Conservation (phyloP, 2,329 filamentous ascomycete genomes). For the Pseudopithomyces chartarum region DNA sequence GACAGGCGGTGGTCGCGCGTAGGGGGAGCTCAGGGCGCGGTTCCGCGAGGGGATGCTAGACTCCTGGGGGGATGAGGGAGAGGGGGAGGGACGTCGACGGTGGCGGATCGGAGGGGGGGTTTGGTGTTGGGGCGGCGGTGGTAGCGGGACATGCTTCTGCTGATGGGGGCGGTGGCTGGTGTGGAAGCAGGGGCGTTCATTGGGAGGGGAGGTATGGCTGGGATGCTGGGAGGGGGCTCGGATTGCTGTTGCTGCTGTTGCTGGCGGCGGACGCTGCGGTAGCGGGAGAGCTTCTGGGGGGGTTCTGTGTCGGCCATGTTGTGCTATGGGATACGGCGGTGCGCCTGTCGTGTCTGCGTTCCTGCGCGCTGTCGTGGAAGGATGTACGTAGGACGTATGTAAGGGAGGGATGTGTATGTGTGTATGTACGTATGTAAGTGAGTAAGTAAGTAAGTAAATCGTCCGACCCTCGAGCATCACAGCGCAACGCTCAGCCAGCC, state of each 20-base stretch:
- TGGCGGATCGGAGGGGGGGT: conserved; percentile 31
- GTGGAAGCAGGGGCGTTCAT: conserved; percentile 19
- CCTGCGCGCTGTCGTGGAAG: conserved; percentile 9
- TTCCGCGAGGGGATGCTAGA: conserved; percentile 25
- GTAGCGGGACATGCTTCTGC: conserved; percentile 49
- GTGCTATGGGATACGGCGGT: conserved; percentile 23
- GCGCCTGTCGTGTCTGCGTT: conserved; percentile 23
- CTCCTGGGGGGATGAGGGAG: conserved; percentile 17
- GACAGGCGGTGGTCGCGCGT: conserved; percentile 25
- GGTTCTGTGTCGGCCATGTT: conserved; percentile 40
- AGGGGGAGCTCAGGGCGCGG: conserved; percentile 35
- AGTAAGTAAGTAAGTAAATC: too few relatives aligned
- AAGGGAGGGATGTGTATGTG: too few relatives aligned
- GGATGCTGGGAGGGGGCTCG: conserved; percentile 5
- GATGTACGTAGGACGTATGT: too few relatives aligned
- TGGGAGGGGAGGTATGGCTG: conserved; percentile 27
- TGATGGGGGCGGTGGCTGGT: conserved; percentile 25
- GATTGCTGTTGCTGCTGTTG: conserved; percentile 35
- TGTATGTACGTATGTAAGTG: too few relatives aligned
- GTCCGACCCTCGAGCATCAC: not conserved
- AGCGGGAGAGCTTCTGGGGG: conserved; percentile 59
- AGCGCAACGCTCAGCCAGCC: not conserved
- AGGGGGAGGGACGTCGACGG: conserved; percentile 23
- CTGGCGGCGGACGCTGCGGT: conserved; percentile 60
- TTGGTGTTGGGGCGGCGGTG: conserved; percentile 41